These are phyloP conservation scores for Corynascus novoguineensis DNA, from an alignment of 495 filamentous ascomycete genomes.

Conservation along the genomic window DNA sequence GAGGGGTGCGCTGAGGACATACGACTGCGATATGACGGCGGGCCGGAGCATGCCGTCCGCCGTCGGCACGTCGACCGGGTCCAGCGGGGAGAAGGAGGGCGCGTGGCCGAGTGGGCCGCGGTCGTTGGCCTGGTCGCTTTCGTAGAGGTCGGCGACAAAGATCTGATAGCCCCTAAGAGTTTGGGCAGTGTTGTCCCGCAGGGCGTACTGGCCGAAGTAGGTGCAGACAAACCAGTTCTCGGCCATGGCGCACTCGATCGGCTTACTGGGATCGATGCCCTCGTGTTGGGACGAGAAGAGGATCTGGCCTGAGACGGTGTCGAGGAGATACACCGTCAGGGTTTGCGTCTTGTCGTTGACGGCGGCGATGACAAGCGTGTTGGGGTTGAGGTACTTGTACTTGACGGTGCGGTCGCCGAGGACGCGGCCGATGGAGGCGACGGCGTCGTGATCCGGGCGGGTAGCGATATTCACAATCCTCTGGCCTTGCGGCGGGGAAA, in stretches of 20 bases:
- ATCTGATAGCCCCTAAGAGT: conserved; percentile 80
- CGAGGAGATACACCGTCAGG: conserved; percentile 74
- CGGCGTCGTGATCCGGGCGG: conserved; percentile 71
- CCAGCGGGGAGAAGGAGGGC: conserved; percentile 66
- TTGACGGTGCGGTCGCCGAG: conserved; percentile 85
- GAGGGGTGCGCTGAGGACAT: conserved; percentile 69
- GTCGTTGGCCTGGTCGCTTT: conserved; percentile 76
- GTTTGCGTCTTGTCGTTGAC: conserved; percentile 50
- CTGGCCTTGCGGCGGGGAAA: conserved; percentile 62
- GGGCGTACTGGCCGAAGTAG: conserved; percentile 60
- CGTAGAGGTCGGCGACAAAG: conserved; percentile 81
- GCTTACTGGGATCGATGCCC: conserved; percentile 67
- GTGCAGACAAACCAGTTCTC: conserved; percentile 97
- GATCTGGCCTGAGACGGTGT: conserved; percentile 76
- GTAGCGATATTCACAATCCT: conserved; percentile 59
- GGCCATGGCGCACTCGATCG: conserved; percentile 69
- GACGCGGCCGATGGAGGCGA: conserved; percentile 92
- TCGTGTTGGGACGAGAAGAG: conserved; percentile 64
- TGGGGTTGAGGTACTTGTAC: conserved; percentile 95
- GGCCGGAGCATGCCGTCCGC: conserved; percentile 46
- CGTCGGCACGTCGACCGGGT: conserved; percentile 45
- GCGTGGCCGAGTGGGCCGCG: conserved; percentile 68
- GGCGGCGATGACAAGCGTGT: conserved; percentile 73
- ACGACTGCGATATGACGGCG: conserved; percentile 70
- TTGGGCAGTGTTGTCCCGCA: conserved; percentile 45